These are phyloP conservation scores for Lyophyllum shimeji DNA, from an alignment of 768 basidiomycete species.

Conservation along the genomic window DNA sequence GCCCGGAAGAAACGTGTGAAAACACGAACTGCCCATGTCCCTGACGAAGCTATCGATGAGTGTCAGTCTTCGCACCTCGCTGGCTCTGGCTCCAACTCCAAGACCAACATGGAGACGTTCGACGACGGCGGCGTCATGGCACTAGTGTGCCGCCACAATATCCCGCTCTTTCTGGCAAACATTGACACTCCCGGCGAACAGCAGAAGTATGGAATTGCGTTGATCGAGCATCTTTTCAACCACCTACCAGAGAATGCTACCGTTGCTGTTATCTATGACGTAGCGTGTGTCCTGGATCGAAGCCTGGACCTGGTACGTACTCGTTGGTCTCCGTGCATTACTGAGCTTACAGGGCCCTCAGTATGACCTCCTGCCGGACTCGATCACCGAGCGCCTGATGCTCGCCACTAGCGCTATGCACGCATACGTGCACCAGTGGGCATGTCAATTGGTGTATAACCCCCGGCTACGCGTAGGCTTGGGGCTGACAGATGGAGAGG, in stretches of 20 bases:
- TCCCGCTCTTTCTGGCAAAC: constrained; percentile 35
- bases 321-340: neutral
- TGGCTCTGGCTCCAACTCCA: constrained; percentile 22
- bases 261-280: constrained; percentile 29
- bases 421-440: constrained; percentile 24
- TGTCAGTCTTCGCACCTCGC: constrained; percentile 34
- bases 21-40: constrained; percentile 16
- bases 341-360: neutral
- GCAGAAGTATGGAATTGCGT: constrained; percentile 35
- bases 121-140: constrained; percentile 36
- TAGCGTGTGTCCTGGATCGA: constrained; percentile 32
- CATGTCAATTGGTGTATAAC: constrained; percentile 27
- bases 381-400: neutral
- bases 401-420: constrained; percentile 38
- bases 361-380: constrained; percentile 27
- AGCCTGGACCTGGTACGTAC: constrained; percentile 26
- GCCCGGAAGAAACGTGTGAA: constrained; percentile 10
- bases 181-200: constrained; percentile 36
- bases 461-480: constrained; percentile 22
- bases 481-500: neutral
- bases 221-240: constrained; percentile 28
- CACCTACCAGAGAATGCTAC: constrained; percentile 28
- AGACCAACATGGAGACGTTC: constrained; percentile 21
- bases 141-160: constrained; percentile 32
- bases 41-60: constrained; percentile 31